Evolutionary conservation across 257 asterid genomes (phyloP).

Genomic region (Lycium barbarum): DNA sequence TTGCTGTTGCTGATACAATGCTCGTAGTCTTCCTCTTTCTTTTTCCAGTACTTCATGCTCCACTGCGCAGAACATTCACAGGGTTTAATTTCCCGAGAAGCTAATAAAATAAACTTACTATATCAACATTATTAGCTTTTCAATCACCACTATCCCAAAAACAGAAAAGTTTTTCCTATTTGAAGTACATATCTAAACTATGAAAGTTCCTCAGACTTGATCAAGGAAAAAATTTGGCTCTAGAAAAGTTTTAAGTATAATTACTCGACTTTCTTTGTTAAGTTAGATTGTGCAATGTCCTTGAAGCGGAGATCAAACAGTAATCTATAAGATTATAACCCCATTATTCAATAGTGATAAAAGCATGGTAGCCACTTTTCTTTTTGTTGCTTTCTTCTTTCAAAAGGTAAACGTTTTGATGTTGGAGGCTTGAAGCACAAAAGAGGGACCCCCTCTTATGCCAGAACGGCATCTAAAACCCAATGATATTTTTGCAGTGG

Average conservation of each 20-base stretch:
- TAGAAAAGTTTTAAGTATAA: background rate
- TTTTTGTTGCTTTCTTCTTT: background rate
- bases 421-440: conserved; percentile 8
- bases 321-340: background rate
- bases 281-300: background rate
- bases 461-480: background rate
- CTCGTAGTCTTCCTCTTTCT: conserved; percentile 75
- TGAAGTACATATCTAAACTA: background rate
- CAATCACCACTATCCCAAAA: background rate
- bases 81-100: conserved; percentile 3
- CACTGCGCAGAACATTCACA: conserved; percentile 57
- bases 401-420: background rate
- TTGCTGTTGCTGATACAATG: conserved; percentile 65
- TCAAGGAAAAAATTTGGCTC: conserved; percentile 2
- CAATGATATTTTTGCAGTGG: background rate
- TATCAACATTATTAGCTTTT: background rate
- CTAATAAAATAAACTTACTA: background rate
- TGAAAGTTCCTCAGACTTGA: background rate
- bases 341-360: background rate
- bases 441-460: background rate
- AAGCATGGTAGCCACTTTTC: background rate
- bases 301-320: background rate
- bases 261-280: background rate
- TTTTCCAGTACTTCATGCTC: conserved; percentile 91
- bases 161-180: background rate